These are phyloP conservation scores for Pilaira anomala DNA, from an alignment of 192 early-diverging fungal genomes.

Conservation along the genomic window DNA sequence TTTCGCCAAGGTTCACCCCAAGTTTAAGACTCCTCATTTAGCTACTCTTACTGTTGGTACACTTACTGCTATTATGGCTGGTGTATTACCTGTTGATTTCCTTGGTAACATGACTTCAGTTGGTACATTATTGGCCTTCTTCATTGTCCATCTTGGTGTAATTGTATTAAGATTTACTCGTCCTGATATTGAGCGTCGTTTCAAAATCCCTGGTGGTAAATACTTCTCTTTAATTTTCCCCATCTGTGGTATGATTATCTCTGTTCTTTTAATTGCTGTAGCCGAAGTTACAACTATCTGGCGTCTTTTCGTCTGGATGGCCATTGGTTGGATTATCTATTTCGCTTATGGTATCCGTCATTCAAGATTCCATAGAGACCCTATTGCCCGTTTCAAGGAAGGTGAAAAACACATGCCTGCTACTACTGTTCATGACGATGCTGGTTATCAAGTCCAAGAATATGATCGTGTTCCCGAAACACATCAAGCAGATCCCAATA, in stretches of 20 bases:
- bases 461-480: background rate
- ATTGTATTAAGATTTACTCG: constrained; percentile 73
- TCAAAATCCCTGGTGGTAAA: constrained; percentile 64
- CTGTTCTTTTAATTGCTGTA: constrained; percentile 63
- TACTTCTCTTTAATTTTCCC: constrained; percentile 54
- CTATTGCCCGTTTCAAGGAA: constrained; percentile 22
- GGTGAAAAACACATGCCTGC: background rate
- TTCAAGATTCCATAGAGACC: constrained; percentile 57
- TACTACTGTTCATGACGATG: background rate
- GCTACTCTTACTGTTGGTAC: constrained; percentile 65
- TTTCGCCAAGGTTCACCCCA: constrained; percentile 68
- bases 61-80: constrained; percentile 64
- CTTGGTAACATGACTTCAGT: constrained; percentile 83
- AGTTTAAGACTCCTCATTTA: constrained; percentile 73
- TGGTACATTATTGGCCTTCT: constrained; percentile 82
- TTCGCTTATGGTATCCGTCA: constrained; percentile 59
- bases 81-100: constrained; percentile 76
- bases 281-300: constrained; percentile 63
- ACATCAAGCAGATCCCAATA: background rate
- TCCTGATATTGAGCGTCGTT: constrained; percentile 64
- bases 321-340: constrained; percentile 75
- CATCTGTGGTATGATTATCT: constrained; percentile 54
- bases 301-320: constrained; percentile 79
- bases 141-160: constrained; percentile 76
- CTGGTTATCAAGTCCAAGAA: background rate